Evolutionary conservation across 495 filamentous ascomycete genomes (phyloP).

Genomic region (Penicillium paradoxum): DNA sequence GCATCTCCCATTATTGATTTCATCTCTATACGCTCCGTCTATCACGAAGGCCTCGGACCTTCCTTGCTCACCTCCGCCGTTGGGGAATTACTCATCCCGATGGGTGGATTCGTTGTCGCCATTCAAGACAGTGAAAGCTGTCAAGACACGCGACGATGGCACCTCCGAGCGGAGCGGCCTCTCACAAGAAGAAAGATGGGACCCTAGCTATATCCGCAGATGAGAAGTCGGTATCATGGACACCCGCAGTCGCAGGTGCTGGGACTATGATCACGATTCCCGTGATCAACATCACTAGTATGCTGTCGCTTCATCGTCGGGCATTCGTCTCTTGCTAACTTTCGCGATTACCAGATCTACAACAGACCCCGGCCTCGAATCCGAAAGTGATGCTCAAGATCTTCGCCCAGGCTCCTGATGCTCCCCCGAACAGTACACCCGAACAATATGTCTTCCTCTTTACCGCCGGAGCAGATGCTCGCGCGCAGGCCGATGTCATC

Average conservation of each 20-base stretch:
- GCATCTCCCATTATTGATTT: slow-evolving; percentile 14
- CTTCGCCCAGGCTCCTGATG: slow-evolving; percentile 58
- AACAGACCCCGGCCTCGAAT: slow-evolving; percentile 78
- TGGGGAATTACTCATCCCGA: slow-evolving; percentile 35
- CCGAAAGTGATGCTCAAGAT: slow-evolving; percentile 91
- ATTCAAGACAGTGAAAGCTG: slow-evolving; percentile 43
- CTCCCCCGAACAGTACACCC: slow-evolving; percentile 43
- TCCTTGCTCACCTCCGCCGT: slow-evolving; percentile 16
- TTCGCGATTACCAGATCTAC: slow-evolving; percentile 56
- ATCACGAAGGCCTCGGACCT: slow-evolving; percentile 24
- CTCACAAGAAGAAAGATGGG: slow-evolving; percentile 97
- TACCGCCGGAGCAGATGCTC: slow-evolving; percentile 68
- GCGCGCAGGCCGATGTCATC: slow-evolving; percentile 76
- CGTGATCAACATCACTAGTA: slow-evolving; percentile 76
- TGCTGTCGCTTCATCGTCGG: slow-evolving; percentile 18
- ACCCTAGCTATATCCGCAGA: slow-evolving; percentile 67
- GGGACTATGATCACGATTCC: slow-evolving; percentile 58
- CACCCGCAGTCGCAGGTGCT: slow-evolving; percentile 50
- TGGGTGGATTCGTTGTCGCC: slow-evolving; percentile 38
- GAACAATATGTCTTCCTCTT: slow-evolving; percentile 81
- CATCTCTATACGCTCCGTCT: slow-evolving; percentile 9
- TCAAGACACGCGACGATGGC: slow-evolving; percentile 44
- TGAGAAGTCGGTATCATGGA: slow-evolving; percentile 72
- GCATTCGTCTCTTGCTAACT: slow-evolving; percentile 4
- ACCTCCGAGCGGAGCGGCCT: slow-evolving; percentile 62